Percentiles rank a stretch among this genome's conserved stretches.
phyloP scores from a whole-genome alignment of 192 early-diverging fungal species.

The Geranomyces michiganensis region DNA sequence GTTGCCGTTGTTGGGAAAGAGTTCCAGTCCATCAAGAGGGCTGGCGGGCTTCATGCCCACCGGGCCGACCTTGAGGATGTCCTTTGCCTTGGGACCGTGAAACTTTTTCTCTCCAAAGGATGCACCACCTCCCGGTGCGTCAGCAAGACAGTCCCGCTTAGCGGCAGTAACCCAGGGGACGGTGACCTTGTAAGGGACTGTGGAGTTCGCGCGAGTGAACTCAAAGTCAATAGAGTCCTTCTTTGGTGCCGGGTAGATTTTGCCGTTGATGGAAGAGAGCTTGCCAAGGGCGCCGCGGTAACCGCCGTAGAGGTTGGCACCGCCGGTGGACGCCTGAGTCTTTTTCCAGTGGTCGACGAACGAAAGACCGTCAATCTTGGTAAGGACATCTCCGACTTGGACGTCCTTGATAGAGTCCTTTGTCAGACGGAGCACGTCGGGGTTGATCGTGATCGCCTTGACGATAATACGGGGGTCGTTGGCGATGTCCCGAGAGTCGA shows the following conservation, averaged over 20 bases:
- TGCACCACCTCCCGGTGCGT: background rate
- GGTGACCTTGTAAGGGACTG: slow-evolving; percentile 7
- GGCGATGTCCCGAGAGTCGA: slow-evolving; percentile 2
- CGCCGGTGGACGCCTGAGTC: background rate
- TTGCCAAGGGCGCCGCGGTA: slow-evolving; percentile 10
- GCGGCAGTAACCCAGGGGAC: slow-evolving; percentile 20
- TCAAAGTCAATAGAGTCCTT: slow-evolving; percentile 16
- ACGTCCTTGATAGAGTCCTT: background rate
- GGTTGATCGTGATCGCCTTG: background rate
- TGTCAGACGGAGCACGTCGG: background rate
- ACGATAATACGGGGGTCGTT: slow-evolving; percentile 14
- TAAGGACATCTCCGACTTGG: slow-evolving; percentile 6
- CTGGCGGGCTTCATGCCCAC: background rate
- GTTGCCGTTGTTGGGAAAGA: background rate
- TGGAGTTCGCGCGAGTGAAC: slow-evolving; percentile 1
- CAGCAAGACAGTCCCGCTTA: slow-evolving; percentile 13
- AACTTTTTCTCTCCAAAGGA: background rate
- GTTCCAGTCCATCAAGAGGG: background rate
- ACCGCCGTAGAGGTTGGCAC: slow-evolving; percentile 19
- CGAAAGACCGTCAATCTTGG: slow-evolving; percentile 15
- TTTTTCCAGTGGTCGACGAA: slow-evolving; percentile 20
- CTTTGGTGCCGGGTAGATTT: slow-evolving; percentile 11
- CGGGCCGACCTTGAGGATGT: background rate
- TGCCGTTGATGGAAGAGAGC: slow-evolving; percentile 5
- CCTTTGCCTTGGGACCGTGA: background rate